Percentiles rank a stretch among this genome's conserved stretches.
Evolutionary conservation across 257 asterid species (phyloP).

Genomic region (Coffea canephora): DNA sequence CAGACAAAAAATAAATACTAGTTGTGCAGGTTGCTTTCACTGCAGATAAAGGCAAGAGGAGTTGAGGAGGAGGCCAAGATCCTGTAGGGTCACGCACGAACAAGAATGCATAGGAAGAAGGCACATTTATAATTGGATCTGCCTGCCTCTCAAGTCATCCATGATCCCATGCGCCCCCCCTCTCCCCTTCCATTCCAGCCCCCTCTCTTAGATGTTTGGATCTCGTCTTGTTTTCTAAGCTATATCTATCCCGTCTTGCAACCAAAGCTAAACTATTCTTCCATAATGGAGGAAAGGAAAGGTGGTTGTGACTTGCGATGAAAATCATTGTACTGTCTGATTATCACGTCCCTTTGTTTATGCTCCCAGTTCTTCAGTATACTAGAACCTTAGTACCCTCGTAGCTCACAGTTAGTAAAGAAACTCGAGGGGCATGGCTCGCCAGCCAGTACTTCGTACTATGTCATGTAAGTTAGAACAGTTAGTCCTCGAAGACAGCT

Average conservation of each 20-base stretch:
- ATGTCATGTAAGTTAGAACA: not conserved
- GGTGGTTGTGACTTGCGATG: constrained; percentile 5
- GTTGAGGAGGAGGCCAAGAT: constrained; percentile 10
- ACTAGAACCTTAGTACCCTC: not conserved
- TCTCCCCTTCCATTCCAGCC: not conserved
- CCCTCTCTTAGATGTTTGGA: not conserved
- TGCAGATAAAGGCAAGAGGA: constrained; percentile 19
- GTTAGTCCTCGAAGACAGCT: not conserved
- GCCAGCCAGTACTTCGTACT: not conserved
- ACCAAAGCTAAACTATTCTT: constrained; percentile 9
- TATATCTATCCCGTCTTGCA: not conserved
- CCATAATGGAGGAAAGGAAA: constrained; percentile 13
- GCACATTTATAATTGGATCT: constrained; percentile 1
- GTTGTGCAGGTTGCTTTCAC: constrained; percentile 44
- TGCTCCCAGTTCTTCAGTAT: not conserved
- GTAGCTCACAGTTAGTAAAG: not conserved
- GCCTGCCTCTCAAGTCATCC: not conserved
- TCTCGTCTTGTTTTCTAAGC: constrained; percentile 13
- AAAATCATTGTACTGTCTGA: constrained; percentile 2
- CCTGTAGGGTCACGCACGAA: constrained; percentile 17
- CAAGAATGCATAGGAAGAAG: constrained; percentile 1
- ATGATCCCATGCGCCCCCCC: not conserved
- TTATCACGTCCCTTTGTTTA: not conserved
- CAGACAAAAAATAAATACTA: constrained; percentile 10
- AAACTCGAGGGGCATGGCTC: not conserved